Base-by-base conservation (phyloP, 192 early-diverging fungal species). In the Backusella psychrophila region DNA sequence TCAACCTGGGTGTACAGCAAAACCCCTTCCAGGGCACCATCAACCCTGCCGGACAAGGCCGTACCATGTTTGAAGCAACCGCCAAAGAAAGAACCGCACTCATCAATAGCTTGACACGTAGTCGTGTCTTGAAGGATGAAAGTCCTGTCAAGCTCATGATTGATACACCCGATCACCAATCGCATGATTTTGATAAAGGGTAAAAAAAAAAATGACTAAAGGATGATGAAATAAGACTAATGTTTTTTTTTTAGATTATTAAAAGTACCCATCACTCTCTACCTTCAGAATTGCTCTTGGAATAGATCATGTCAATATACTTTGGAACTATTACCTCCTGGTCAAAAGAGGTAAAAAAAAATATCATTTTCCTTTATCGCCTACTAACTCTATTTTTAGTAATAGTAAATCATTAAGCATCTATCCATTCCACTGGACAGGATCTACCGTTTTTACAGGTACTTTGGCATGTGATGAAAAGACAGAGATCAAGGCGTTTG, bases 1-100 rank as follows among this genome's bases (percentile, higher is more conserved):
- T 97, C 63, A 97, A 97, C 75, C 80, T 97, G 5, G 91, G 92
- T 5, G 89, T 96, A 29, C 95, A 90, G 23, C 88, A 90, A 70
- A 90, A 92, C 73, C 91, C 89, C 9, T 86, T 93, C 75, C 87
- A 86, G 74, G 89, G 83, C 67, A 73, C 83, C 26, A 66, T 84
- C 66, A 84, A 86, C 75, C 82, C 88, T 33, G 6, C 52, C 8
- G 5, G 35, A 6, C 56, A 74, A 42, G 81, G 83, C 42, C 84
- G 89, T 59, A 90, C 93, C 2, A 77, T 95, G 56, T 94, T 90
- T 81, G 91, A 89, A 56, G 82, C 85, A 11, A 94, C 94, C 0
- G 87, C 88, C 34, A 81, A 88, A 35, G 93, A 95, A 76, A 86
- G 89, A 42, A 81, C 84, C 26, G 85, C 85, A 6, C 65, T 95